phyloP scores from a whole-genome alignment of 169 alveolate genomes.

The Plasmodium vivax region DNA sequence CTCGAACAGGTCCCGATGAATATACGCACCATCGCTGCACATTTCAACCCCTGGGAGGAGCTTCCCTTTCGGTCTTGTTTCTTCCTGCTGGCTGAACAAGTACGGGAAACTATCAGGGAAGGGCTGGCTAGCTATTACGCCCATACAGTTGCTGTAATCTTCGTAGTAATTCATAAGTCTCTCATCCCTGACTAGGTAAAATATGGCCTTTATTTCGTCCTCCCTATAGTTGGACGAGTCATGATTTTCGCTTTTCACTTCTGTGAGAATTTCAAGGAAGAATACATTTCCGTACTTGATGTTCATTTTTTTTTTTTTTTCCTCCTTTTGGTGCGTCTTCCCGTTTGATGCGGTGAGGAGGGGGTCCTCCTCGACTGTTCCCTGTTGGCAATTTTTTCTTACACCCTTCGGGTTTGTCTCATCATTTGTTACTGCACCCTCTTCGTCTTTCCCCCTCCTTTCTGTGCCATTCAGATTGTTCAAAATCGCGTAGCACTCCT shows the following conservation, averaged over 20 bases:
- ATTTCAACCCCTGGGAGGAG: background rate
- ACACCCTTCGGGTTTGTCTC: background rate
- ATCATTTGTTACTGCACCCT: background rate
- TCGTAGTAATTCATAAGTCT: slow-evolving; percentile 44
- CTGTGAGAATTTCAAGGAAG: slow-evolving; percentile 59
- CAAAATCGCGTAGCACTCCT: slow-evolving; percentile 15
- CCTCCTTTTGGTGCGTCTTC: background rate
- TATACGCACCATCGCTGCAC: background rate
- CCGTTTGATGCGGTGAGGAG: background rate
- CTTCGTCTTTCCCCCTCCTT: background rate
- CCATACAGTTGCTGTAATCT: slow-evolving; percentile 33
- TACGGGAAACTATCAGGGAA: slow-evolving; percentile 20
- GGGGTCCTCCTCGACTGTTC: background rate
- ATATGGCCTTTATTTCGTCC: slow-evolving; percentile 61
- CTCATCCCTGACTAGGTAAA: slow-evolving; percentile 47
- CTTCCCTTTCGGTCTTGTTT: background rate
- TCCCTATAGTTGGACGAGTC: slow-evolving; percentile 5
- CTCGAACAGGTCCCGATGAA: background rate
- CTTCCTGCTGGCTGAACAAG: background rate
- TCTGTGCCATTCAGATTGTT: background rate
- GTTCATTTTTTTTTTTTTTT: slow-evolving; percentile 46
- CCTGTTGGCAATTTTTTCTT: background rate
- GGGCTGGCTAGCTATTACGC: slow-evolving; percentile 56
- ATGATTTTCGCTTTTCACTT: slow-evolving; percentile 29
- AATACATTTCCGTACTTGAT: slow-evolving; percentile 52